A percentile compares a stretch with the other conserved stretches of the same genome.
Conservation (phyloP, 352 stramenopile species). For the Globisporangium viniferum region DNA sequence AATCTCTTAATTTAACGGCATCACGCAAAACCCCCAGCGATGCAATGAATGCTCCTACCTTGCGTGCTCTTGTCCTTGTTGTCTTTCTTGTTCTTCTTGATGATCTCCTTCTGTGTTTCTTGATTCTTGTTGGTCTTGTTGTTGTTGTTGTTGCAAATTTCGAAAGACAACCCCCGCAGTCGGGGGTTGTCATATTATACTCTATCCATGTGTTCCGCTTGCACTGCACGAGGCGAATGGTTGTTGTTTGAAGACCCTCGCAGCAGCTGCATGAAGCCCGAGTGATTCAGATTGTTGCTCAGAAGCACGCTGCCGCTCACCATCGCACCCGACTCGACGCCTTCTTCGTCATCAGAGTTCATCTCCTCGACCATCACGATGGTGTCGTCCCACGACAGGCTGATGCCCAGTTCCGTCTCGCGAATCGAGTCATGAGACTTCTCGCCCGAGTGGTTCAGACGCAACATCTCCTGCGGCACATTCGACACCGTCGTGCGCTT, state of each 20-base stretch:
- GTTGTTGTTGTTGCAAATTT: conserved; percentile 1
- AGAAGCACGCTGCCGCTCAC: conserved; percentile 46
- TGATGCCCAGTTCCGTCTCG: conserved; percentile 75
- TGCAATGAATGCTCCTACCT: neutral
- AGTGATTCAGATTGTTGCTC: conserved; percentile 59
- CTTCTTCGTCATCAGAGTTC: conserved; percentile 32
- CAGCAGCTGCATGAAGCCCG: conserved; percentile 54
- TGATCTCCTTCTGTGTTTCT: neutral
- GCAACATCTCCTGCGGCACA: conserved; percentile 56
- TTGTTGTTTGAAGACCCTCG: conserved; percentile 32
- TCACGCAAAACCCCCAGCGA: conserved; percentile 4
- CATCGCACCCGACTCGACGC: conserved; percentile 27
- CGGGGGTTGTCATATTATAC: conserved; percentile 32
- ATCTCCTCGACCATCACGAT: conserved; percentile 72
- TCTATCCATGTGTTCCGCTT: conserved; percentile 68
- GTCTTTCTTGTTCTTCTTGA: neutral
- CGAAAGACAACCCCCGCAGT: neutral
- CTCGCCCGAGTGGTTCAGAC: conserved; percentile 59
- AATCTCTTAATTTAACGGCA: conserved; percentile 18
- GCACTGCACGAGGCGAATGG: conserved; percentile 28
- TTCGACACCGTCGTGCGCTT: conserved; percentile 45
- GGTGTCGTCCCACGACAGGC: conserved; percentile 67
- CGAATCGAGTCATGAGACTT: conserved; percentile 77
- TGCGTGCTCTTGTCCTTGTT: neutral
- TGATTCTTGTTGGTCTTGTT: neutral